Base-by-base conservation (phyloP, 345 rosid species). In the Boechera retrofracta region DNA sequence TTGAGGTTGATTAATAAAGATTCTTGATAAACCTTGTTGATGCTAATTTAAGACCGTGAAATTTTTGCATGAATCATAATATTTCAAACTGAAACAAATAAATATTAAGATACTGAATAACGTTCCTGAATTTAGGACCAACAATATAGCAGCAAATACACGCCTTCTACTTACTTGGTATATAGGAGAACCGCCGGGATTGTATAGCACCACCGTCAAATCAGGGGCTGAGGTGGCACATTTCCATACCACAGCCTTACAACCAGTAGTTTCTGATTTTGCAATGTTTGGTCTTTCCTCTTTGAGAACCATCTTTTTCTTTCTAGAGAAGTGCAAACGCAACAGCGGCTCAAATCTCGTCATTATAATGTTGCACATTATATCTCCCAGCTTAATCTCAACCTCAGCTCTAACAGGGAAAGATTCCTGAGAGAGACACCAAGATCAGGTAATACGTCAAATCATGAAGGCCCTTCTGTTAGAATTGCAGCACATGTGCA, bases 371-470 rank as follows among this genome's bases (percentile, higher is more conserved):
- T 92, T 91, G 87, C 87, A 88, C 72, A 79, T 87, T 13, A 89
- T 86, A 68, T 89, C 94, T 76, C 91, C 99, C 7, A 95, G 86
- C 85, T 87, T 91, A 77, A 92, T 80, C 74, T 95, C 96, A 82
- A 91, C 83, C 80, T 92, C 98, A 69, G 90, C 93, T 83, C 86
- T 88, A 76, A 95, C 66, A 54, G 94, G 90, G 8, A 79, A 77
- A 65, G 79, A 70, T 69, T 91, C 90, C 99, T 95, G 88, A 81
- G 83, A 81, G 78, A 10, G 51, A n/a, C 64, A 72, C 56, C 48
- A 77, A 70, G 26, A 70, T 45, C 47, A 69, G 26, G 71, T 55
- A 49, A 16, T 39, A 59, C 44, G 58, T 59, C 61, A 67, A n/a
- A 67, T 58, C 73, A 58, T 58, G 33, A 66, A 67, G 13, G 53